Conservation (phyloP, 257 asterid species). For the Nicotiana obtusifolia region DNA sequence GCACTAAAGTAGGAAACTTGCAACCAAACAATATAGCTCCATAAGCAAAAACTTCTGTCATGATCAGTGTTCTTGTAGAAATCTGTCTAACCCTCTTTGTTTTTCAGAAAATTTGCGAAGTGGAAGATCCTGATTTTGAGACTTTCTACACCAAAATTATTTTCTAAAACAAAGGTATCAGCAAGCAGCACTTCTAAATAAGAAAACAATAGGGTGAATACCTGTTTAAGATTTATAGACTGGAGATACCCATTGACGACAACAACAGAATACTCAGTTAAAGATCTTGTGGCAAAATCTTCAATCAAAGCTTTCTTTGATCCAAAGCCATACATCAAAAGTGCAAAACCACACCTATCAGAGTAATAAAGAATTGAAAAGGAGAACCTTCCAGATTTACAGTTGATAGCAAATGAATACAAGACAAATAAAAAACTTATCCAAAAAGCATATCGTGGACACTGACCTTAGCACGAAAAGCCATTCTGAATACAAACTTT, state of each 20-base stretch:
- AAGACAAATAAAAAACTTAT: background rate
- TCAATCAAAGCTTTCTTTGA: constrained; percentile 77
- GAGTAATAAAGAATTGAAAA: background rate
- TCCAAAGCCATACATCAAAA: constrained; percentile 92
- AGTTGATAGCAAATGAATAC: background rate
- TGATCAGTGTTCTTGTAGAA: background rate
- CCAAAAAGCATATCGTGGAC: background rate
- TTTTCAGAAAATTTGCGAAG: background rate
- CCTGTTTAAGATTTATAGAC: constrained; percentile 85
- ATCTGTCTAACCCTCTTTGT: background rate
- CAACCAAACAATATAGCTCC: background rate
- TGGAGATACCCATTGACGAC: constrained; percentile 91
- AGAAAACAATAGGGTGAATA: constrained; percentile 3
- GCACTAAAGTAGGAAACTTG: background rate
- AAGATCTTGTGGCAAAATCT: constrained; percentile 73
- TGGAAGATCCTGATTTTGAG: background rate
- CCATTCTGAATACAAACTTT: constrained; percentile 62
- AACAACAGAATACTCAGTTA: constrained; percentile 69
- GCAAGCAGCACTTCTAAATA: background rate
- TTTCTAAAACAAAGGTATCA: background rate
- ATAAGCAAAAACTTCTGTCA: background rate
- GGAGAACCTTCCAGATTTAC: background rate
- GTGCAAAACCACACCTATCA: constrained; percentile 75
- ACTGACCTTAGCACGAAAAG: constrained; percentile 44
- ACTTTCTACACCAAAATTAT: background rate